Conservation (phyloP, 345 rosid species). For the Eucalyptus globulus region DNA sequence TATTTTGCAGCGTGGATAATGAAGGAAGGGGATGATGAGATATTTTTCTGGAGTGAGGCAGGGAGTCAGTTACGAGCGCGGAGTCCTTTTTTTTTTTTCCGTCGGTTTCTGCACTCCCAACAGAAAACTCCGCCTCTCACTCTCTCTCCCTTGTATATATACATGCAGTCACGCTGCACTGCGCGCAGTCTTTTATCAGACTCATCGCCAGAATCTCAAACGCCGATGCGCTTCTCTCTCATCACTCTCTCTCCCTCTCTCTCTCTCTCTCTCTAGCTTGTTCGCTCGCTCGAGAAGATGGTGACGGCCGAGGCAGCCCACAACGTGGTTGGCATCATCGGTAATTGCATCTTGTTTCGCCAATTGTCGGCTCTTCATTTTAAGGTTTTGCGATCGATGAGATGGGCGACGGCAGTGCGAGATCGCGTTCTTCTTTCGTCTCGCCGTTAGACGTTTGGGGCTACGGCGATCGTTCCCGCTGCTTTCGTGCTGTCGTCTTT, state of each 20-base stretch:
- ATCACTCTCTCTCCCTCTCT: neutral
- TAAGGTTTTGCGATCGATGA: too few relatives aligned
- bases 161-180: neutral
- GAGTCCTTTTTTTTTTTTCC: neutral
- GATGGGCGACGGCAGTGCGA: too few relatives aligned
- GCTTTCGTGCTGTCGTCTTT: too few relatives aligned
- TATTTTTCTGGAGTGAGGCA: neutral
- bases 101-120: neutral
- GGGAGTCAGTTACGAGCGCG: neutral
- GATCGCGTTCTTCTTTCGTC: too few relatives aligned
- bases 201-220: neutral
- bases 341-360: too few relatives aligned
- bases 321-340: too few relatives aligned
- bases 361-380: too few relatives aligned
- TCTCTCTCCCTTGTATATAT: neutral
- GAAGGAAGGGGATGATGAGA: neutral
- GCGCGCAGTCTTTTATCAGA: neutral
- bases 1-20: neutral
- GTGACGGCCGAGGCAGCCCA: too few relatives aligned
- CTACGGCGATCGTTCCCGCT: too few relatives aligned
- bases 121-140: neutral
- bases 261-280: neutral
- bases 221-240: neutral
- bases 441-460: too few relatives aligned
- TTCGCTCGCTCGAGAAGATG: neutral